phyloP scores from a whole-genome alignment of 192 early-diverging fungal genomes.

The Glomus cerebriforme region DNA sequence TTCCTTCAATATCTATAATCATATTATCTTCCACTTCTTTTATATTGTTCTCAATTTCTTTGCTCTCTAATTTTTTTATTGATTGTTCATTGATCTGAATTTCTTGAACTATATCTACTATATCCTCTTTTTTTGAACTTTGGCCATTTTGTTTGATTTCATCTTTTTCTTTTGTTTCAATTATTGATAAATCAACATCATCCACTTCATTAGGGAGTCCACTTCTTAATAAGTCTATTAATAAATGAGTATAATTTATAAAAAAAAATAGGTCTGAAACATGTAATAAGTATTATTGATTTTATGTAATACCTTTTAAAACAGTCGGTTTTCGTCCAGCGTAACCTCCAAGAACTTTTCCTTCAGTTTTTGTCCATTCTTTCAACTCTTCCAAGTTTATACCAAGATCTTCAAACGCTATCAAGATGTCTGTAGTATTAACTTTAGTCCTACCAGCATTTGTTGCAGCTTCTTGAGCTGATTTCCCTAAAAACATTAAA shows the following conservation, averaged over 20 bases:
- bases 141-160: neutral
- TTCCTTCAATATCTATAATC: neutral
- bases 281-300: neutral
- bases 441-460: constrained; percentile 47
- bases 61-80: neutral
- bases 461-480: constrained; percentile 49
- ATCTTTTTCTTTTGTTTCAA: neutral
- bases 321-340: neutral
- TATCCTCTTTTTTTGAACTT: neutral
- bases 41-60: neutral
- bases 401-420: constrained; percentile 46
- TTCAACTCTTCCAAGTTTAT: constrained; percentile 44
- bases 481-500: constrained; percentile 47
- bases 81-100: neutral
- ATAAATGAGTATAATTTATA: neutral
- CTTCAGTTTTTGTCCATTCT: constrained; percentile 43
- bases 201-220: neutral
- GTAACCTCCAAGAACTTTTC: neutral
- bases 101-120: neutral
- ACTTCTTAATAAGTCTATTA: constrained; percentile 8
- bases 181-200: neutral
- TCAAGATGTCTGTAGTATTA: constrained; percentile 46
- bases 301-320: neutral
- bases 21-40: neutral
- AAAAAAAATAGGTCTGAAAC: neutral